A percentile compares a stretch with the other conserved stretches of the same genome.
These are phyloP conservation scores for Microsporum ferrugineum DNA, from an alignment of 2,329 filamentous ascomycete species.

Conservation along the genomic window DNA sequence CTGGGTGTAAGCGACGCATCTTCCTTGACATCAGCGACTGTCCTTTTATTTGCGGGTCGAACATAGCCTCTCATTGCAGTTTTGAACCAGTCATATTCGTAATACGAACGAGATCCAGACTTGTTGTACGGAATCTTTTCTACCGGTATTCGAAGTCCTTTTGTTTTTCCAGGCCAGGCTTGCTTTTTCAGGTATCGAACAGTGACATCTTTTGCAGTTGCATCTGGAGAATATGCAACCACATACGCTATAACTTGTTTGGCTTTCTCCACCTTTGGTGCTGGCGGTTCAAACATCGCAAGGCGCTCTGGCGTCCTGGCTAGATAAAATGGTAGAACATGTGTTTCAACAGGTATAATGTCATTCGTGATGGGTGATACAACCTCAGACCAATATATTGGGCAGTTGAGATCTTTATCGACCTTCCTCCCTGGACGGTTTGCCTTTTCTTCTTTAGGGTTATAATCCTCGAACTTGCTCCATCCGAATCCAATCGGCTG, in stretches of 20 bases:
- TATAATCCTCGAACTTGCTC: constrained; percentile 73
- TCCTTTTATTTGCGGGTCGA: constrained; percentile 43
- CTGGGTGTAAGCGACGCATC: constrained; percentile 62
- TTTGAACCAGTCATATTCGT: constrained; percentile 82
- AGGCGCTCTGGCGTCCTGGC: constrained; percentile 62
- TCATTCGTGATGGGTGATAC: constrained; percentile 70
- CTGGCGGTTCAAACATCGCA: constrained; percentile 68
- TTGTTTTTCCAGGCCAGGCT: constrained; percentile 77
- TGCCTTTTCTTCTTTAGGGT: constrained; percentile 26
- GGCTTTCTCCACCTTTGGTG: constrained; percentile 68
- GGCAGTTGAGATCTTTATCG: constrained; percentile 71
- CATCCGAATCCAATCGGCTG: constrained; percentile 85
- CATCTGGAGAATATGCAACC: constrained; percentile 69
- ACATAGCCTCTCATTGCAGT: constrained; percentile 64
- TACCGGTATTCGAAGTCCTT: constrained; percentile 63
- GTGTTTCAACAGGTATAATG: constrained; percentile 66
- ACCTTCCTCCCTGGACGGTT: constrained; percentile 25
- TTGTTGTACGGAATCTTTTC: constrained; percentile 73
- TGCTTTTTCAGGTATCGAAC: constrained; percentile 77
- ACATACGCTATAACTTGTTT: constrained; percentile 88
- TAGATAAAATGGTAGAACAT: constrained; percentile 54
- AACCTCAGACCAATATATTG: constrained; percentile 88
- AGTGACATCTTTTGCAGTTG: constrained; percentile 88
- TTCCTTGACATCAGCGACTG: constrained; percentile 66
- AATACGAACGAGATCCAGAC: constrained; percentile 63